Percentiles rank a stretch among this genome's conserved stretches.
Conservation (phyloP, 1,139 yeast species). For the Suhomyces guaymorum region DNA sequence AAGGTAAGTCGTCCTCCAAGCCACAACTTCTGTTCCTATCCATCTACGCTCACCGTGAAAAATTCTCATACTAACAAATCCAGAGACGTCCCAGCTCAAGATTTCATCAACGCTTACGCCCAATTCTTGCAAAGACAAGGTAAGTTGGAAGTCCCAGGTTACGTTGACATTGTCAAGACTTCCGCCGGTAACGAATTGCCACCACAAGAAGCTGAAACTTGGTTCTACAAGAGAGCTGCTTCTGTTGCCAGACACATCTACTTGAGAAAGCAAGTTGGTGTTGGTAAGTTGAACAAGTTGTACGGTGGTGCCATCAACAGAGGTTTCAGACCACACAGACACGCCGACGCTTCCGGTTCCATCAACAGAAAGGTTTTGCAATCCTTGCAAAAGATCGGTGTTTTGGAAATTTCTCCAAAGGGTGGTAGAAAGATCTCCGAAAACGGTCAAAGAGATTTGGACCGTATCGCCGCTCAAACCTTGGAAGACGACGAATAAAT, state of each 20-base stretch:
- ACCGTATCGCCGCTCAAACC: slow-evolving; percentile 99
- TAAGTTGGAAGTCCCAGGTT: slow-evolving; percentile 99
- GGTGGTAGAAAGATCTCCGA: slow-evolving; percentile 99
- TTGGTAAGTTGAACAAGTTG: slow-evolving; percentile 97
- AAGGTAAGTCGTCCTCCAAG: background rate
- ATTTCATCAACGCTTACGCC: slow-evolving; percentile 99
- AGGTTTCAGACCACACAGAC: slow-evolving; percentile 99
- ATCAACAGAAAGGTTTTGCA: slow-evolving; percentile 98
- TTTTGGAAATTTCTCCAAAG: slow-evolving; percentile 92
- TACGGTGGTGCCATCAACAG: slow-evolving; percentile 99
- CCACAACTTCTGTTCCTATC: too few species aligned
- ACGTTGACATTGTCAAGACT: slow-evolving; percentile 99
- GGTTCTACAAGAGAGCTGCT: slow-evolving; percentile 99
- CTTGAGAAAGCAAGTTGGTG: slow-evolving; percentile 99
- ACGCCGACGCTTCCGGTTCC: slow-evolving; percentile 98
- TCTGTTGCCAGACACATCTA: slow-evolving; percentile 99
- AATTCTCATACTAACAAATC: slow-evolving; percentile 35
- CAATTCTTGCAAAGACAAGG: slow-evolving; percentile 99
- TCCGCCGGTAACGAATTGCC: slow-evolving; percentile 99
- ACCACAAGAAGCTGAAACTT: slow-evolving; percentile 99
- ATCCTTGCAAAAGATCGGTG: slow-evolving; percentile 98
- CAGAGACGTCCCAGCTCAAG: slow-evolving; percentile 99
- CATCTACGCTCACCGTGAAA: too few species aligned
- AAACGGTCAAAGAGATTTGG: slow-evolving; percentile 99
- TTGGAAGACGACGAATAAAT: slow-evolving; percentile 80